A percentile compares a stretch with the other conserved stretches of the same genome.
Evolutionary conservation across 2,329 filamentous ascomycete genomes (phyloP).

Genomic region (Fusarium sp.): DNA sequence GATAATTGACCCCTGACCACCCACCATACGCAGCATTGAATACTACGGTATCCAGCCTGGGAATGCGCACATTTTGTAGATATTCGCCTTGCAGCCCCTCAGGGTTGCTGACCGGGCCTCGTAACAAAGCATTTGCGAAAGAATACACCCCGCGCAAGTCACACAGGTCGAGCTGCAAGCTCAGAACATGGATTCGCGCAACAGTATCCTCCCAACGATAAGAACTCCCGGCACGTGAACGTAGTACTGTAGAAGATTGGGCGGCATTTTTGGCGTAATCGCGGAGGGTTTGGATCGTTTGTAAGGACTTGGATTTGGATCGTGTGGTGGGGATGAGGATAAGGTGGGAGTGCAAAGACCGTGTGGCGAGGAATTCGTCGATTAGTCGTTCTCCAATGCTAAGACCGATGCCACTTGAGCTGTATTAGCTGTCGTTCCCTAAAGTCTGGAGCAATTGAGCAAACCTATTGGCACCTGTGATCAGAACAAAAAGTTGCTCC

Average conservation of each 20-base stretch:
- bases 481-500: constrained; percentile 69
- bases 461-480: constrained; percentile 89
- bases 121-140: constrained; percentile 57
- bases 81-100: constrained; percentile 48
- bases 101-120: constrained; percentile 56
- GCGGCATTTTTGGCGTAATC: constrained; percentile 61
- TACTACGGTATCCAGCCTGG: constrained; percentile 79
- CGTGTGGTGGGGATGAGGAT: constrained; percentile 87
- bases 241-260: constrained; percentile 48
- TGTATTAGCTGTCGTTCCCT: constrained; percentile 5
- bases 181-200: constrained; percentile 64
- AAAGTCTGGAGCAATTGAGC: background rate
- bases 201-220: constrained; percentile 52
- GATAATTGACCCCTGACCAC: constrained; percentile 82
- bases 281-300: constrained; percentile 72
- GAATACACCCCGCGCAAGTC: constrained; percentile 60
- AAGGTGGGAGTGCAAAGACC: constrained; percentile 72
- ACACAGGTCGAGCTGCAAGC: constrained; percentile 68
- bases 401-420: constrained; percentile 81
- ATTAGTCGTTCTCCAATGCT: constrained; percentile 85
- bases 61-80: constrained; percentile 59
- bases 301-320: constrained; percentile 74
- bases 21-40: constrained; percentile 91
- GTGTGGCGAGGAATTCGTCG: constrained; percentile 82
- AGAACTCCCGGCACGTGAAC: constrained; percentile 47